These are phyloP conservation scores for Aspergillus sparsus DNA, from an alignment of 495 filamentous ascomycete genomes.

Conservation along the genomic window DNA sequence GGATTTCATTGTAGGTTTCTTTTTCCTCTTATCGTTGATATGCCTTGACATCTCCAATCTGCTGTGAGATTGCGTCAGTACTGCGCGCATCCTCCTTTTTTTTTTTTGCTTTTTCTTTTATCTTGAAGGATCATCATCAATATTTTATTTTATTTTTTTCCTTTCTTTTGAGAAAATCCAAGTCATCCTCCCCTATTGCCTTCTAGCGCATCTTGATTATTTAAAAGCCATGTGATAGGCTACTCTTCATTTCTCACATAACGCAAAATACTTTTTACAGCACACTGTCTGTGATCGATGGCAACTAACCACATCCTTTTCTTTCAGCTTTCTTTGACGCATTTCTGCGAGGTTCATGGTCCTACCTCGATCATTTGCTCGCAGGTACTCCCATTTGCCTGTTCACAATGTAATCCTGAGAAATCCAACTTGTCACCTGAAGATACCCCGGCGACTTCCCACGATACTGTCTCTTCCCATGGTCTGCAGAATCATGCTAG, in stretches of 20 bases:
- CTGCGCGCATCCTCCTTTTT: conserved; percentile 6
- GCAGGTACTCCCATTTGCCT: conserved; percentile 78
- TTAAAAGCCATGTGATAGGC: conserved; percentile 5
- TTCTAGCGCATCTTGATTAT: conserved; percentile 7
- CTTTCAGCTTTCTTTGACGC: conserved; percentile 81
- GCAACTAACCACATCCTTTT: conserved; percentile 11
- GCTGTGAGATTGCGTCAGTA: conserved; percentile 14
- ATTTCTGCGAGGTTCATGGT: conserved; percentile 95
- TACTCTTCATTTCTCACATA: conserved; percentile 1
- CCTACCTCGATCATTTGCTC: conserved; percentile 95
- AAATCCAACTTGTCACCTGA: conserved; percentile 34
- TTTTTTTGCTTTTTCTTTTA: conserved; percentile 12
- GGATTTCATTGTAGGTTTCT: conserved; percentile 51
- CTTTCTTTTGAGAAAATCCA: background rate
- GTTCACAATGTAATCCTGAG: conserved; percentile 65
- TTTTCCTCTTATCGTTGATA: conserved; percentile 2
- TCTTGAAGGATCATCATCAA: background rate
- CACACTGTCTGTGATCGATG: conserved; percentile 8
- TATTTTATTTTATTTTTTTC: conserved; percentile 7
- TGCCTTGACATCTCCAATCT: background rate
- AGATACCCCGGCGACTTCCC: conserved; percentile 37
- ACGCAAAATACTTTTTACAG: conserved; percentile 9
- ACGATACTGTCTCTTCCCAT: conserved; percentile 29
- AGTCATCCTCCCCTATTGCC: background rate
- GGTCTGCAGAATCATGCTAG: conserved; percentile 23